A percentile compares a stretch with the other conserved stretches of the same genome.
Evolutionary conservation across 2,329 filamentous ascomycete genomes (phyloP).

Genomic region (Aureobasidium sp.): DNA sequence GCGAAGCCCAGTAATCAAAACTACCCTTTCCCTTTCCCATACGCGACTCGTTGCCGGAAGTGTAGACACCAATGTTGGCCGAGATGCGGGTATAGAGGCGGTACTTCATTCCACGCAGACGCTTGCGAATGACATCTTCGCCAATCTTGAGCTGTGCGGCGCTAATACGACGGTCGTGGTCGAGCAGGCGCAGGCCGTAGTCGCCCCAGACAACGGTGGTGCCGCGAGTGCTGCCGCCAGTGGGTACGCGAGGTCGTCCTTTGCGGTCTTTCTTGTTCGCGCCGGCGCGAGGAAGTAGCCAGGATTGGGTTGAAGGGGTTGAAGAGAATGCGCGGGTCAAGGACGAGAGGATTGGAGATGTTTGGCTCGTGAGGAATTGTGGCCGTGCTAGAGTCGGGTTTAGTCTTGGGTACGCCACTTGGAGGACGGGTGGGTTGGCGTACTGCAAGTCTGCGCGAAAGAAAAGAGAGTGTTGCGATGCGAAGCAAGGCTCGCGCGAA

Average conservation of each 20-base stretch:
- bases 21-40: constrained; percentile 99
- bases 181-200: constrained; percentile 86
- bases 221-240: constrained; percentile 82
- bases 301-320: constrained; percentile 56
- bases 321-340: constrained; percentile 66
- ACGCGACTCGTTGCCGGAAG: constrained; percentile 90
- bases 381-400: constrained; percentile 4
- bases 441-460: constrained; percentile 11
- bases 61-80: constrained; percentile 92
- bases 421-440: constrained; percentile 16
- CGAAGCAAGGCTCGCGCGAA: constrained; percentile 29
- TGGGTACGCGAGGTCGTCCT: constrained; percentile 78
- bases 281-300: constrained; percentile 74
- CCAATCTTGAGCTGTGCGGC: constrained; percentile 81
- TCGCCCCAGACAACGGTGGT: constrained; percentile 96
- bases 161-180: constrained; percentile 86
- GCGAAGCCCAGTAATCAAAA: constrained; percentile 92
- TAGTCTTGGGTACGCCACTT: not conserved
- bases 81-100: constrained; percentile 84
- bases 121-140: constrained; percentile 85
- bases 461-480: constrained; percentile 16
- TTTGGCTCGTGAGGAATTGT: constrained; percentile 4
- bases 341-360: constrained; percentile 30
- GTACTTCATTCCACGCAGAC: constrained; percentile 86
- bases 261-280: constrained; percentile 85